Percentiles rank a stretch among this genome's conserved stretches.
Evolutionary conservation across 768 basidiomycete species (phyloP).

Genomic region (Tylopilus intermedius): DNA sequence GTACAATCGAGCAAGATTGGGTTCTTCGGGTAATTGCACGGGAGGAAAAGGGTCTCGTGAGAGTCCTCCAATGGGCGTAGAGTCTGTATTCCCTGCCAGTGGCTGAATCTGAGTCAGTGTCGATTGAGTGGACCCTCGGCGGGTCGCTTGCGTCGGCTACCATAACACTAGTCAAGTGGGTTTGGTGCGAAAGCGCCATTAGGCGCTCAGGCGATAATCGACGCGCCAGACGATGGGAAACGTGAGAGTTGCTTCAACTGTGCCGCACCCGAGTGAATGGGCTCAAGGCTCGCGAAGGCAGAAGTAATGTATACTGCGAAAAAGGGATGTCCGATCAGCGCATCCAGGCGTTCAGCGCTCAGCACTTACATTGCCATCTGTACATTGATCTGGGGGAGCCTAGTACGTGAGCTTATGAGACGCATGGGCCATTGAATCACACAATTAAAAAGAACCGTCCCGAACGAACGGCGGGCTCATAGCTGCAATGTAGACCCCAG

Average conservation of each 20-base stretch:
- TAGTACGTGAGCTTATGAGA: neutral
- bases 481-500: neutral
- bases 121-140: neutral
- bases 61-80: neutral
- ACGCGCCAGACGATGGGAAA: neutral
- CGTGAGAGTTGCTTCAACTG: neutral
- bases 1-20: constrained; percentile 9
- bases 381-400: too few relatives aligned
- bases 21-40: constrained; percentile 1
- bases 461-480: too few relatives aligned
- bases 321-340: too few relatives aligned
- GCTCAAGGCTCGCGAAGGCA: too few relatives aligned
- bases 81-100: neutral
- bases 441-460: neutral
- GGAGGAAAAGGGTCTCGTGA: constrained; percentile 8
- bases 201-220: neutral
- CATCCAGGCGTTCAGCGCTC: too few relatives aligned
- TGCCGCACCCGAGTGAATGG: too few relatives aligned
- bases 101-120: neutral
- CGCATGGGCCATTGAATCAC: neutral
- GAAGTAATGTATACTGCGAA: too few relatives aligned
- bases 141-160: neutral
- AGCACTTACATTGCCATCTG: too few relatives aligned
- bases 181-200: neutral
- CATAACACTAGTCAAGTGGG: neutral